phyloP scores from a whole-genome alignment of 139 green algal species.

The Chlamydomonas sphaeroides region DNA sequence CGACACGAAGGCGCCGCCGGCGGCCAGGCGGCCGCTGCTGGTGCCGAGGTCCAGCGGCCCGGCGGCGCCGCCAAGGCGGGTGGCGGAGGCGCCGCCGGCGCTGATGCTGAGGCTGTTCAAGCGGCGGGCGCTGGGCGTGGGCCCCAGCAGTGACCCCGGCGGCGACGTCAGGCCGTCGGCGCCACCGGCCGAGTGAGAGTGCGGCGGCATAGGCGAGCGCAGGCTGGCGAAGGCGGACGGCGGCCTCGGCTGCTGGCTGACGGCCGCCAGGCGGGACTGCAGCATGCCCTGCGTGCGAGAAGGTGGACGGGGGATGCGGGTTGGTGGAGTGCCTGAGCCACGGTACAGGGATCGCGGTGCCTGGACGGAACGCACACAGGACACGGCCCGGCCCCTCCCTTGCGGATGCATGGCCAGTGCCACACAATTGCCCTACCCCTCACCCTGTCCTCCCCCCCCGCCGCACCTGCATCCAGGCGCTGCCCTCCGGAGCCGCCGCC shows the following conservation, averaged over 20 bases:
- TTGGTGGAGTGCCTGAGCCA: background rate
- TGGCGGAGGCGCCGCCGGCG: background rate
- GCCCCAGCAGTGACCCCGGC: background rate
- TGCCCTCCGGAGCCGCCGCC: constrained; percentile 1
- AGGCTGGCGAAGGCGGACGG: background rate
- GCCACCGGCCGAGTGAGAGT: background rate
- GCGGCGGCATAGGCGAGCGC: background rate
- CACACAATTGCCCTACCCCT: background rate
- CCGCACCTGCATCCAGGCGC: constrained; percentile 14
- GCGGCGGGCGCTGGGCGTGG: background rate
- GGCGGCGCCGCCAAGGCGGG: background rate
- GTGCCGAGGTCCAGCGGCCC: constrained; percentile 13
- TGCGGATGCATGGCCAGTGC: background rate
- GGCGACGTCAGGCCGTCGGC: background rate
- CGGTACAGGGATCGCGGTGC: too few relatives aligned
- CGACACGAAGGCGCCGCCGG: background rate
- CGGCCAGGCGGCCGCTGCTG: background rate
- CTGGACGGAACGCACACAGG: background rate
- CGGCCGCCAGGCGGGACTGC: background rate
- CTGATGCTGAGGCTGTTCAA: background rate
- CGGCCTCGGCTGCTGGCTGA: too few relatives aligned
- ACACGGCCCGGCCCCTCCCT: background rate
- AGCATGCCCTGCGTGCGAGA: background rate
- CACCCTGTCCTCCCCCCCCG: too few relatives aligned
- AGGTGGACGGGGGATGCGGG: background rate